Base-by-base conservation (phyloP, 169 alveolate genomes). In the Plasmodium vivax region DNA sequence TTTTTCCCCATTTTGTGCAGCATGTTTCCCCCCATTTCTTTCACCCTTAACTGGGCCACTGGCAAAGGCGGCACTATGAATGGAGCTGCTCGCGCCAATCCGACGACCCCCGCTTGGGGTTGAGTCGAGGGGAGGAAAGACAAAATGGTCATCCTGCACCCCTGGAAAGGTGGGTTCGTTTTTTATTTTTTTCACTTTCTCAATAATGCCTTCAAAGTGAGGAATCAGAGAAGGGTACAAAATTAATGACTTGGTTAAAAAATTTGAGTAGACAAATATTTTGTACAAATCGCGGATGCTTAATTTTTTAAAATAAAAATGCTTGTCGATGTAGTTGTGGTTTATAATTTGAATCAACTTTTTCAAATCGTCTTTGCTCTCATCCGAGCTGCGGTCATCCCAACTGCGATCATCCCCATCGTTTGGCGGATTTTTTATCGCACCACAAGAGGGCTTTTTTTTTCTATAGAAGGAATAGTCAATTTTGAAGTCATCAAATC, bases 401-500 rank as follows among this genome's bases (percentile, higher is more conserved):
- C 14, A 36, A 23, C 23, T 71, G 47, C 36, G 27, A 27, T 62
- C 54, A 41, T 36, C 27, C 51, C 51, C 94, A 38, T 58, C 73
- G 32, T 80, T 51, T 32, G 51, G 10, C 6, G 85, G 1, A 3
- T 23, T 27, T 62, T 90, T 80, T 30, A 38, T 80, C 41, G 38
- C 73, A n/a, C 58, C 47, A 56, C 36, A 12, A n/a, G 45, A 14
- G 45, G 38, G 38, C 8, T 14, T 73, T 73, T 84, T 71, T 68
- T 27, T 34, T 85, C 58, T 73, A 45, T 54, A 34, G 79, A 74
- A 90, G n/a, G 94, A 56, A 79, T 90, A 90, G 45, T 90, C 83
- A 62, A 90, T 90, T 90, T 90, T 90, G 73, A 90, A 90, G 47
- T 90, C 94, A 68, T 90, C 94, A 79, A 90, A 90, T 43, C 79